These are phyloP conservation scores for Cladosporium sp. DNA, from an alignment of 2,329 filamentous ascomycete genomes.

Conservation along the genomic window DNA sequence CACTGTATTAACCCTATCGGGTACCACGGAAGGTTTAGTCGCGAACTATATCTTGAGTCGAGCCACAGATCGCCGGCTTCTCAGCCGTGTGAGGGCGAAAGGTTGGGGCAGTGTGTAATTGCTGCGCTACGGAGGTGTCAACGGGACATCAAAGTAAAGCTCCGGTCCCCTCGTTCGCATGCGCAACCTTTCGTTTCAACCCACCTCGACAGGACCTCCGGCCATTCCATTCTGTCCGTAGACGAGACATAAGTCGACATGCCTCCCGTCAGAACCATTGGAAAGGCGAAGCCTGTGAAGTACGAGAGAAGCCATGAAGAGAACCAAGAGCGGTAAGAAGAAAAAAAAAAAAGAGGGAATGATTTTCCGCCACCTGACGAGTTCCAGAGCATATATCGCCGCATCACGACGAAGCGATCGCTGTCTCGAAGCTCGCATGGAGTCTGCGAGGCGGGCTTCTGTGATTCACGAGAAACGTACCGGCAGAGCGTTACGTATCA, in stretches of 20 bases:
- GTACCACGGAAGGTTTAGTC: too few species aligned
- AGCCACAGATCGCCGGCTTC: too few species aligned
- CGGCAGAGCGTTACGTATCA: conserved; percentile 74
- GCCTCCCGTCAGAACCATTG: not conserved
- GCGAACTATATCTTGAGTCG: too few species aligned
- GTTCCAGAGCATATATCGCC: conserved; percentile 77
- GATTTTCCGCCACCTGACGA: not conserved
- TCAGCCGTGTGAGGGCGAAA: too few species aligned
- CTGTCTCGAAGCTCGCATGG: conserved; percentile 81
- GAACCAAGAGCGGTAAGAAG: conserved; percentile 65
- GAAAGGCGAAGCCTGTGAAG: conserved; percentile 42
- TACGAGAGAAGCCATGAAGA: conserved; percentile 74
- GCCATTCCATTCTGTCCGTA: not conserved
- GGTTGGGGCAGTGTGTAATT: too few species aligned
- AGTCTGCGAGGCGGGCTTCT: conserved; percentile 81
- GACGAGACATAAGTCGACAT: not conserved
- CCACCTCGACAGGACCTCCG: too few species aligned
- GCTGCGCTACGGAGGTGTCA: too few species aligned
- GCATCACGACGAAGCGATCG: conserved; percentile 83
- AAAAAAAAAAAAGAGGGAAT: not conserved
- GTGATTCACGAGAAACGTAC: conserved; percentile 88
- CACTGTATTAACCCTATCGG: too few species aligned
- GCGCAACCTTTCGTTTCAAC: too few species aligned
- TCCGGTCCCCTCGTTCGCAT: not conserved
- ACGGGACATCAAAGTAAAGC: too few species aligned